Evolutionary conservation across 352 stramenopile genomes (phyloP), one percentile per base, ranked within the genome.

Genomic region (Globisporangium middletonii): DNA sequence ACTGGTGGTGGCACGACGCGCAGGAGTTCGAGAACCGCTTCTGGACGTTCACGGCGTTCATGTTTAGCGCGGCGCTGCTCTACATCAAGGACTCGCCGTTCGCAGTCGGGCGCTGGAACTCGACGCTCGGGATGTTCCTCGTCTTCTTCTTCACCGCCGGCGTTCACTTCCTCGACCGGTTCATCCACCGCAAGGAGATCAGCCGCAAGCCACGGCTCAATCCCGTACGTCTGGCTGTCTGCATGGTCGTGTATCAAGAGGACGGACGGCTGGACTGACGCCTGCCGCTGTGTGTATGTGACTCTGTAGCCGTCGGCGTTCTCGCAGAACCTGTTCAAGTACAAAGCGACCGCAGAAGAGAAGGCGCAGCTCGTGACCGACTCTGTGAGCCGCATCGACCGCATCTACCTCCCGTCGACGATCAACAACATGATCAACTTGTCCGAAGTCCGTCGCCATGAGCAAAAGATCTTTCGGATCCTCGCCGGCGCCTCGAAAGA

Each of bases 11-110:
- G 77, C 84, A 94, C 70, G 79, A 94, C 59, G 84, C 86, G 18
- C 85, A 96, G 62, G 95, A 98, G 74, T 98, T 98, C 63, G 95
- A 98, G 72, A 98, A 98, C 79, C 83, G 94, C 60, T 98, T 98
- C 68, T 98, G 94, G 95, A 98, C 94, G 6, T 81, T 97, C 61
- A 97, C 96, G 37, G 91, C 90, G 12, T 89, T 97, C 53, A 61
- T 98, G n/a, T 92, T 98, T 50, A 96, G 84, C 49, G 86, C 82
- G 1, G 89, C 91, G n/a, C 66, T 95, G 45, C 74, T 98, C n/a
- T 98, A 97, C 64, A 92, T 96, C 45, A 81, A 92, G 57, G 95
- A 98, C 78, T 98, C 92, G 44, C 95, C 95, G 18, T 70, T 96
- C 11, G 76, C 83, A 4, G 77, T 96, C 37, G 82, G 83, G 1